Base-by-base conservation (phyloP, 2,329 filamentous ascomycete species). In the Seiridium unicorne region DNA sequence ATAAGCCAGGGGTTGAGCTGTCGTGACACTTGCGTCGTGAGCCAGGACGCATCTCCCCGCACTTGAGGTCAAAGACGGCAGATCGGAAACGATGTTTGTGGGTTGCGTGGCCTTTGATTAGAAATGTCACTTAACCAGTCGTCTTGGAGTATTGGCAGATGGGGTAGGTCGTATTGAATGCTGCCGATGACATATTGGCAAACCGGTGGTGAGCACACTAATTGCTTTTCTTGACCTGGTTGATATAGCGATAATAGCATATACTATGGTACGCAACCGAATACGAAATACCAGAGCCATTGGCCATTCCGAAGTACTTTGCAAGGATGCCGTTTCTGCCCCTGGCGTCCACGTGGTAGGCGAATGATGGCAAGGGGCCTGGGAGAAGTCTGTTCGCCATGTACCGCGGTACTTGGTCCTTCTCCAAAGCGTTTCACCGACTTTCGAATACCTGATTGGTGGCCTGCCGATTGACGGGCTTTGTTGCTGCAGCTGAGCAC, bases 281-380 rank as follows among this genome's bases (percentile, higher is more conserved):
- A 53, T 35, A 36, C 31, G 13, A 36, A 53, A 18, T 53, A 36
- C 49, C 6, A 34, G 34, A 53, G 35, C 35, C 49, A 53, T 53
- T 53, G 49, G 32, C 49, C 18, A 38, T 53, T n/a, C 11, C 38
- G 34, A 38, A 36, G 6, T 10, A 5, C 32, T 18, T 38, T 32
- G 36, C 49, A 53, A 38, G 49, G 49, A 35, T 53, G 35, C n/a
- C 18, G 35, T 46, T 36, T 60, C 58, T 38, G n/a, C 58, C 63
- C 65, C 65, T 62, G 63, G 63, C 62, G 53, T 59, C 65, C 65
- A 67, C 65, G 65, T 67, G 65, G 65, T 51, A 63, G 58, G 61
- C 62, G 55, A 62, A 57, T 48, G 44, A 26, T 18, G 10, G 53
- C 36, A 26, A 55, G 36, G 53, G 49, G 49, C 18, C 49, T 53